Evolutionary conservation across 495 filamentous ascomycete species (phyloP), one percentile per base, ranked within the genome.

Genomic region (Podospora appendiculata): DNA sequence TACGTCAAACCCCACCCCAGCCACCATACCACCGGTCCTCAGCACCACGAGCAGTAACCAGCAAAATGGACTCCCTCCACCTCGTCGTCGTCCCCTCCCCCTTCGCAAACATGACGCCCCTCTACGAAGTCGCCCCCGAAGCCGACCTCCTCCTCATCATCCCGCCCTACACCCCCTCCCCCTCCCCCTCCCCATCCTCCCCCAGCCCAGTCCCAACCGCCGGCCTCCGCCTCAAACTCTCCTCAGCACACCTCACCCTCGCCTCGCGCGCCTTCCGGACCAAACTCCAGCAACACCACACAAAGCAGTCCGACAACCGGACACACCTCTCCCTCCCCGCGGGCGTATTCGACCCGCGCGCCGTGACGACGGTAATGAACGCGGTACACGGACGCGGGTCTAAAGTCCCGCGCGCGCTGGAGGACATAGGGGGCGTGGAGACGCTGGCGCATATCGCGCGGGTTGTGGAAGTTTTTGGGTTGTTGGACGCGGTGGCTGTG

Each of bases 391-490:
- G 69, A 41, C 68, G 69, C 9, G 69, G 63, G 12, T 45, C 64
- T 17, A 49, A 66, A 6, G 61, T 83, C n/a, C 76, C 78, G 0
- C 46, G 54, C 9, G 45, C 55, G 1, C 36, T 80, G 3, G 57
- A 59, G 12, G 25, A 5, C 25, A n/a, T n/a, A n/a, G n/a, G n/a
- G n/a, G 25, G 25, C 25, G 52, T 81, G 2, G 70, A 78, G 6
- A 70, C 69, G 32, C 68, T 83, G 6, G 70, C 72, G 2, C 68
- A 78, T 51, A 62, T 83, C 42, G 69, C 74, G 19, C 63, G 74
- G 6, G 56, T 83, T 25, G 70, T 77, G 14, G 77, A 82, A 55
- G 73, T 71, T 45, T 78, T 81, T 49, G 57, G 71, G 36, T 73
- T 77, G 51, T 60, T 61, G 12, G 75, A 77, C 13, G 68, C 60